phyloP scores from a whole-genome alignment of 495 filamentous ascomycete genomes.

The Hyphodiscus hymeniophilus region DNA sequence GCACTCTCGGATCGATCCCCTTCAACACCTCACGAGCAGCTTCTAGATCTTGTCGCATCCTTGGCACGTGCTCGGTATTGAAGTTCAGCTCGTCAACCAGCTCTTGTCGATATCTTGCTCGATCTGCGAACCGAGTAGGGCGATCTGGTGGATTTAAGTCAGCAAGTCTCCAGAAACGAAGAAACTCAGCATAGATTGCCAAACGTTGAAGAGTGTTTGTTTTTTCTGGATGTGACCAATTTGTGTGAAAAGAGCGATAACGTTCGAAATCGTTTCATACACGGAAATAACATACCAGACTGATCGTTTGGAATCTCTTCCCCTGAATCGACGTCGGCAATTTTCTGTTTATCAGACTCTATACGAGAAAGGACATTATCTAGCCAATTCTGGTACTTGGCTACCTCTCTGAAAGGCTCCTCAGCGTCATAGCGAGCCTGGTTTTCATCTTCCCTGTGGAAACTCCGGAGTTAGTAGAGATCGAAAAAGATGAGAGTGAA shows the following conservation, averaged over 20 bases:
- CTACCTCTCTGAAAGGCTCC: slow-evolving; percentile 1
- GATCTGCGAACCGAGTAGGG: too few species aligned
- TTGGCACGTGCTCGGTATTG: neutral
- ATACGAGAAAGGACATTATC: neutral
- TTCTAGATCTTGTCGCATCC: neutral
- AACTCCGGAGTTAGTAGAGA: too few species aligned
- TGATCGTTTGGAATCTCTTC: neutral
- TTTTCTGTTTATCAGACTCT: slow-evolving; percentile 1
- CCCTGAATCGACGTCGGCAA: neutral
- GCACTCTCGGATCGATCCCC: slow-evolving; percentile 1
- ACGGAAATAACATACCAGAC: too few species aligned
- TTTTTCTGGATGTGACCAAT: too few species aligned
- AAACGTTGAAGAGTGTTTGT: too few species aligned
- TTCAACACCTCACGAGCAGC: neutral
- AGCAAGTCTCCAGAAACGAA: too few species aligned
- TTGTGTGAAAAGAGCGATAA: too few species aligned
- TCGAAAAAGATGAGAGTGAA: too few species aligned
- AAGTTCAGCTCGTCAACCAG: neutral
- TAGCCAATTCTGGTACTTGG: neutral
- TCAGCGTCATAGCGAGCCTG: neutral
- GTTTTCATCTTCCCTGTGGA: neutral
- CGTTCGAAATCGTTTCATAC: too few species aligned
- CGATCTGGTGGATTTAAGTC: neutral
- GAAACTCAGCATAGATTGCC: too few species aligned
- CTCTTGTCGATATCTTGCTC: neutral